Evolutionary conservation across 495 filamentous ascomycete species (phyloP).

Genomic region (Trichoderma erinaceum): DNA sequence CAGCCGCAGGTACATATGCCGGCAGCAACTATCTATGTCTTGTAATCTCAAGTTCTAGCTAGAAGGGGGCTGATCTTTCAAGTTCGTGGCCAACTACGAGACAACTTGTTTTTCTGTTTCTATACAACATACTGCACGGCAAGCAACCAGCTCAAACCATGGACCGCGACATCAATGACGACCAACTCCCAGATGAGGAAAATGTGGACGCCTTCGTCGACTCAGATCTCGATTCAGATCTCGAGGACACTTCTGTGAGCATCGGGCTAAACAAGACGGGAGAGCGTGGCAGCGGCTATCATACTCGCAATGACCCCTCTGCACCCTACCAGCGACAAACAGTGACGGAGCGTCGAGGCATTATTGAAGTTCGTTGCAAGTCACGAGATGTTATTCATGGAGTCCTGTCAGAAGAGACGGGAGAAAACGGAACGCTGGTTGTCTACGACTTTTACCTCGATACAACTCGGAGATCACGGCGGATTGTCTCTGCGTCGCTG

Average conservation of each 20-base stretch:
- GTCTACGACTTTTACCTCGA: constrained; percentile 23
- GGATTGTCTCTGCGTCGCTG: constrained; percentile 18
- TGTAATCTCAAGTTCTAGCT: not conserved
- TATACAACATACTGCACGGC: not conserved
- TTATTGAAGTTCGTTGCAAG: constrained; percentile 23
- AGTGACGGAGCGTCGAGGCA: constrained; percentile 22
- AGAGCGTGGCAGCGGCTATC: constrained; percentile 21
- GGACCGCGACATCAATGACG: not conserved
- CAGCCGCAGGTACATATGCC: not conserved
- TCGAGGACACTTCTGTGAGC: constrained; percentile 6
- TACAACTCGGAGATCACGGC: constrained; percentile 15
- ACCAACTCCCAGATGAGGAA: not conserved
- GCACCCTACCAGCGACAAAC: constrained; percentile 21
- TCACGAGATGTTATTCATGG: constrained; percentile 23
- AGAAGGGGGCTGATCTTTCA: not conserved
- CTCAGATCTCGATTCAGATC: not conserved
- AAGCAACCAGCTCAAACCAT: not conserved
- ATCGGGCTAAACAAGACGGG: constrained; percentile 18
- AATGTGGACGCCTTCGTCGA: not conserved
- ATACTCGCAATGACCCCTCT: constrained; percentile 23
- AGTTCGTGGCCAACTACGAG: not conserved
- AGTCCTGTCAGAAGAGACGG: constrained; percentile 15
- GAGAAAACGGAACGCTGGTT: constrained; percentile 18
- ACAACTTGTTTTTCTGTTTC: not conserved
- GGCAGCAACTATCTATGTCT: not conserved